phyloP scores from a whole-genome alignment of 2,329 filamentous ascomycete genomes.

The Fusarium sp. region DNA sequence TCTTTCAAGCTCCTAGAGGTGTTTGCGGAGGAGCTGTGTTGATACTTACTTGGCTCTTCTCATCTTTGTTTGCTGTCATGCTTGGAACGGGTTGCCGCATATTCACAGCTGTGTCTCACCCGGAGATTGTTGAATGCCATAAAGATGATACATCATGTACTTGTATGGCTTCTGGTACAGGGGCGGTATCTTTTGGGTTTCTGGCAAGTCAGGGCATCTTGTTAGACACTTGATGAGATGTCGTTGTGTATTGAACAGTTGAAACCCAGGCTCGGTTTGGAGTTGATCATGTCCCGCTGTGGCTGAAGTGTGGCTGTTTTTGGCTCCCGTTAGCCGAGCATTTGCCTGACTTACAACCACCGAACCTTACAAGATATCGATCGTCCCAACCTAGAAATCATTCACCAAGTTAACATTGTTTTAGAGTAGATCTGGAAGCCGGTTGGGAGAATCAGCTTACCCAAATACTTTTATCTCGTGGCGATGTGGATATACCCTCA shows the following conservation, averaged over 20 bases:
- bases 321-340: constrained; percentile 37
- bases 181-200: constrained; percentile 18
- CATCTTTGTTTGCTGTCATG: constrained; percentile 28
- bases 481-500: neutral
- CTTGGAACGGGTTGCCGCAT: constrained; percentile 31
- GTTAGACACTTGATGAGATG: constrained; percentile 28
- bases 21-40: constrained; percentile 26
- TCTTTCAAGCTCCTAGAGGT: constrained; percentile 32
- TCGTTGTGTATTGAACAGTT: constrained; percentile 38
- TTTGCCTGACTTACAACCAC: constrained; percentile 30
- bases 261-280: constrained; percentile 36
- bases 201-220: constrained; percentile 21
- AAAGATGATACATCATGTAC: neutral
- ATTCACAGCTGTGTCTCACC: constrained; percentile 9
- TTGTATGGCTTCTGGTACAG: neutral
- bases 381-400: no score
- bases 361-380: no score
- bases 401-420: no score
- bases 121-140: neutral
- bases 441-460: no score
- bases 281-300: constrained; percentile 42
- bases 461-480: no score
- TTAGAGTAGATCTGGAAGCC: no score
- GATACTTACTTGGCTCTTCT: constrained; percentile 31
- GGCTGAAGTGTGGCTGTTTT: constrained; percentile 36